phyloP scores from a whole-genome alignment of 2,329 filamentous ascomycete genomes.

The Colletotrichum lini region DNA sequence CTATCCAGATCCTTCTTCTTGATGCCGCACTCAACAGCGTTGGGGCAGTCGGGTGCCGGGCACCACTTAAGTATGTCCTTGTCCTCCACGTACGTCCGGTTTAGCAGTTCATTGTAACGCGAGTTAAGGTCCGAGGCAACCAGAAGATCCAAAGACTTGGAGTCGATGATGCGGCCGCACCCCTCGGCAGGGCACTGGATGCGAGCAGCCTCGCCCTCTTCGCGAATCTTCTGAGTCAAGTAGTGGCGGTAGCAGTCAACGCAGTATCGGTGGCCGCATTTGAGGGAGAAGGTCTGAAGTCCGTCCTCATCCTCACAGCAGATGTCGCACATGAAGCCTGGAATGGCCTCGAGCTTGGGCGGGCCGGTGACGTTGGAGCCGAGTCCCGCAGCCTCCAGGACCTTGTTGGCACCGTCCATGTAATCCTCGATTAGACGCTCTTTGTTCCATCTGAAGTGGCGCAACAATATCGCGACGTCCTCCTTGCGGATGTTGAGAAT shows the following conservation, averaged over 20 bases:
- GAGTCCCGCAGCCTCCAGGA: constrained; percentile 88
- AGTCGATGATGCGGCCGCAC: constrained; percentile 92
- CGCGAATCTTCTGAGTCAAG: constrained; percentile 90
- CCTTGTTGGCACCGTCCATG: constrained; percentile 87
- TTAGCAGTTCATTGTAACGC: constrained; percentile 88
- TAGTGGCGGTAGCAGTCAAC: constrained; percentile 94
- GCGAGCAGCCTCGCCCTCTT: constrained; percentile 93
- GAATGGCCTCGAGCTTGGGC: constrained; percentile 78
- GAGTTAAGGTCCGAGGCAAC: constrained; percentile 69
- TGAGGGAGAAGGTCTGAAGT: constrained; percentile 91
- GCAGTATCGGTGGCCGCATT: constrained; percentile 94
- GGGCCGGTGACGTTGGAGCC: constrained; percentile 73
- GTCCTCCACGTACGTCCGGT: constrained; percentile 96
- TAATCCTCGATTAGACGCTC: constrained; percentile 95
- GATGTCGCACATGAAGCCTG: constrained; percentile 92
- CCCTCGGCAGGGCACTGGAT: constrained; percentile 93
- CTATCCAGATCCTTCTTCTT: constrained; percentile 89
- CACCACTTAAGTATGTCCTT: constrained; percentile 98
- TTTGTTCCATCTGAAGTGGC: constrained; percentile 95
- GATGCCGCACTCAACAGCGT: constrained; percentile 88
- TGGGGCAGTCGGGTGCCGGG: constrained; percentile 96
- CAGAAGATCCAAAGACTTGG: constrained; percentile 86
- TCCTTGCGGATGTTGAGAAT: constrained; percentile 92
- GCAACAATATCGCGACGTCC: constrained; percentile 89
- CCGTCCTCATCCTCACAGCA: constrained; percentile 90